Evolutionary conservation across 257 asterid genomes (phyloP), one percentile per base, ranked within the genome.

Genomic region (Solanum sitiens): DNA sequence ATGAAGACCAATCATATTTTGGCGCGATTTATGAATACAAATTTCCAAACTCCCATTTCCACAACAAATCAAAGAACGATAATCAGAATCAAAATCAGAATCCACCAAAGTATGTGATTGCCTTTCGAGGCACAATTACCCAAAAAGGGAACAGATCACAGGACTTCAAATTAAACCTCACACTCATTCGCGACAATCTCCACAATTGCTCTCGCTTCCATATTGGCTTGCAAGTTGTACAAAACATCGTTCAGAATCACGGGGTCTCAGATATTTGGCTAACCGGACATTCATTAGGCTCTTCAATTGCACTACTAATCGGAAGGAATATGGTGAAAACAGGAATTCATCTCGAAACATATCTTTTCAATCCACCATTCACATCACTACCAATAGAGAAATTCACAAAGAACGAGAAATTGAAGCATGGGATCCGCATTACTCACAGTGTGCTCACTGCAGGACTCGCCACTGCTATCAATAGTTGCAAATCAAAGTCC

Each of bases 311-410:
- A 2, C 88, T 95, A 85, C 86, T 92, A 3, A 87, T 95, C 0
- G 98, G 98, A 5, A 80, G 97, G n/a, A 79, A 90, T 8, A 89
- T 93, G 95, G 92, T 85, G 7, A 92, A 73, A 75, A 33, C 47
- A 74, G 93, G 92, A 0, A 63, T 56, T 35, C 93, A 88, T 45
- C 89, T 96, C 1, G 97, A 94, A 82, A 90, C 97, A 8, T 96
- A 94, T 86, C 93, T 95, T 32, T 94, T 96, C 83, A 95, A 95
- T 32, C 96, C 99, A 0, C 98, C 98, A 8, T 96, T 96, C 84
- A 56, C 87, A 9, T 95, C 98, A 23, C 93, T 94, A 8, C 99
- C 95, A 1, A 65, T 95, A 20, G 95, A 94, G 47, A 80, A 47
- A 80, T 79, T 89, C 25, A 85, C 93, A 1, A 82, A 86, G 21